Base-by-base conservation (phyloP, 352 stramenopile genomes). In the Phytopythium chamaehyphon region DNA sequence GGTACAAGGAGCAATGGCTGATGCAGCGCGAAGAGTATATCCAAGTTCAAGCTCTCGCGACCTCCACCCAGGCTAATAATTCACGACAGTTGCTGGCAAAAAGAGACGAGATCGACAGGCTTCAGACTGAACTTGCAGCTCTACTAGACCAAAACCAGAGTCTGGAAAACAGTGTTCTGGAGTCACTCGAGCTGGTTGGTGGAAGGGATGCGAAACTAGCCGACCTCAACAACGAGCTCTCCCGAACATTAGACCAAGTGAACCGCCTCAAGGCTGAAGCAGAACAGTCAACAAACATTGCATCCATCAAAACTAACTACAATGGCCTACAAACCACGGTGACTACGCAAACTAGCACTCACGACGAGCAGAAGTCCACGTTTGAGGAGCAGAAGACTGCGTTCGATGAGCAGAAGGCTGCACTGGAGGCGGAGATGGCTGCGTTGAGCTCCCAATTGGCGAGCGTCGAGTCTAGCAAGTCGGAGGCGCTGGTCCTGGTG, bases 161-260 rank as follows among this genome's bases (percentile, higher is more conserved):
- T 5, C 47, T 43, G 8, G 33, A 36, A 45, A 37, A 23, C 31
- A 53, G 47, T 16, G 35, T 42, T 1, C 37, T 49, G 14, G 44
- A 49, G 22, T 49, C 44, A 12, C 44, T 49, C 16, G 44, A 49
- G n/a, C 44, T 49, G 0, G 26, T 49, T 40, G 54, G 24, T 19
- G 49, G 56, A 39, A 62, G 62, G 18, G 39, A 45, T 5, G 54
- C 52, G 8, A 44, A 37, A 10, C 23, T 59, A 31, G 14, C 54
- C n/a, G 22, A 56, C 2, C 15, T 66, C 26, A 40, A 62, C n/a
- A 45, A 14, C 6, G 40, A 60, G 18, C 2, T 61, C 28, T 54
- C 47, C 28, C 53, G 39, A 33, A 33, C 5, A 10, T 9, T 33
- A 33, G 28, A 33, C 9, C 28, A 33, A 33, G 9, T 33, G 5